Evolutionary conservation across 2,329 filamentous ascomycete species (phyloP), one percentile per base, ranked within the genome.

Genomic region (Thielaviopsis musarum): DNA sequence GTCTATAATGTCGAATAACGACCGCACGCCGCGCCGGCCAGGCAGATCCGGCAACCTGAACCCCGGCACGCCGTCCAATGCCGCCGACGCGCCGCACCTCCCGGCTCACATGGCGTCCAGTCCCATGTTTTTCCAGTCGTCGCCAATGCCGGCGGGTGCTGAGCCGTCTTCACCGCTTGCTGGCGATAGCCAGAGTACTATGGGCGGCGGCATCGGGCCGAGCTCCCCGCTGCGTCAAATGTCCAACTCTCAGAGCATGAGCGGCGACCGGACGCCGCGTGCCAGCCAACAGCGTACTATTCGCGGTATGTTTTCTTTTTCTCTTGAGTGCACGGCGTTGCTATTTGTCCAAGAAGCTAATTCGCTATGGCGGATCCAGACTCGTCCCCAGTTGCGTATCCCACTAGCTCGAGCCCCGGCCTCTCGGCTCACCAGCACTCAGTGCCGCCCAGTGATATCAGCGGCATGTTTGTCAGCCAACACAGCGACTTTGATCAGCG

Each of bases 331-430:
- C 49, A 5, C 19, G 12, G 9, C 3, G n/a, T 52, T 51, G 21
- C 52, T 12, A 12, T 19, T 13, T 19, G n/a, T 12, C 15, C 52
- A 54, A 28, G 52, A 38, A 4, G 52, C 22, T 28, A 21, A 34
- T 10, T 15, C n/a, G 3, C 13, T 51, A 24, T 52, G 21, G 3
- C 4, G n/a, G 28, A n/a, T 54, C 26, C 65, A 95, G 91, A 91
- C 67, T 97, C 91, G 0, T 97, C 91, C 0, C 91, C 91, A 1
- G 88, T 97, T 65, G 83, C 84, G 69, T 97, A 96, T 69, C 88
- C 88, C 60, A 83, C 89, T 41, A 95, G 89, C 71, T 95, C 91
- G 45, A 95, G 88, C 68, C 88, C 89, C 26, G 83, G 82, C n/a
- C 82, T 81, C 67, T 76, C 74, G 63, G 71, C 78, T 60, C 73